Base-by-base conservation (phyloP, 345 rosid genomes). In the Aquilaria malaccensis region DNA sequence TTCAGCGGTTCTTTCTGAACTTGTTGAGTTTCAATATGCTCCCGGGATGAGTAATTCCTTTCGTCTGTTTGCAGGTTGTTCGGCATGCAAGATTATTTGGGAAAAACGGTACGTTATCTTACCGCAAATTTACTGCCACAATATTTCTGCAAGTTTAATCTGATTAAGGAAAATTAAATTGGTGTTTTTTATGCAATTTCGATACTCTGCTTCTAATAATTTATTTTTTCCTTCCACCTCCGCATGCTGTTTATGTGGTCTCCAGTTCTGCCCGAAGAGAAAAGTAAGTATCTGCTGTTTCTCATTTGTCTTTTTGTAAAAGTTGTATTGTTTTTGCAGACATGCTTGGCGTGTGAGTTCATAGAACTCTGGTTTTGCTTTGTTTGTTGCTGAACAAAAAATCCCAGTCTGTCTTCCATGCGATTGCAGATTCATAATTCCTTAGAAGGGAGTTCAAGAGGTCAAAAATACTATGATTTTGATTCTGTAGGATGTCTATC, bases 181-280 rank as follows among this genome's bases (percentile, higher is more conserved):
- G 33, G 22, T 30, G n/a, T 37, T 45, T 55, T 45, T 56, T 41
- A 63, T 66, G 71, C 74, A 63, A 77, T 67, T 29, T 69, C 41
- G 45, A 37, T 37, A 37, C 43, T 37, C 43, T 37, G 43, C 7
- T 5, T 37, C 43, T 37, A 37, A 37, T 37, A 37, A 37, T 37
- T 37, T 37, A 37, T 37, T 74, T 70, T 50, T 55, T 72, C 22
- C 63, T 51, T 50, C 64, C 69, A 70, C 13, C 37, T 59, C 67
- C 74, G 76, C 81, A 77, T 85, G 80, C 71, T 61, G 52, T 45
- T 55, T 60, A 15, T 56, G 33, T 71, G 81, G 66, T 48, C 71
- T 70, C 76, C 95, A 94, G 99, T 85, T 67, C 86, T 94, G 79
- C 95, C 93, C 1, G 85, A 86, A 79, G 99, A 94, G 67, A 76